Conservation (phyloP, 164 flowering plant genomes). For the Dillenia turbinata region DNA sequence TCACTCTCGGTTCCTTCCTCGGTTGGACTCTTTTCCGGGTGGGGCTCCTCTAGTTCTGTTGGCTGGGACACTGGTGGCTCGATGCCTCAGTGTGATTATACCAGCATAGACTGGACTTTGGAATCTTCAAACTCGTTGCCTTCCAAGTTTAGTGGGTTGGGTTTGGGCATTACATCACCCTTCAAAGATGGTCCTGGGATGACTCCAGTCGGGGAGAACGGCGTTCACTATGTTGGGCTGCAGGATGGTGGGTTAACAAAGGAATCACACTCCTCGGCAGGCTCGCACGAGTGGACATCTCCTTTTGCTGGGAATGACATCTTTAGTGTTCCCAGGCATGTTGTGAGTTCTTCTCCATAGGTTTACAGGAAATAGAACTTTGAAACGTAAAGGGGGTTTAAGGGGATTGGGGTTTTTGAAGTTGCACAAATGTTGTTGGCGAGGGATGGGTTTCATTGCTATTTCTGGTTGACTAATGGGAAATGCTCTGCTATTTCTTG, state of each 20-base stretch:
- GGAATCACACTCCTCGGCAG: slow-evolving; percentile 24
- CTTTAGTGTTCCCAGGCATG: slow-evolving; percentile 61
- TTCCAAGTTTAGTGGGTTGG: slow-evolving; percentile 31
- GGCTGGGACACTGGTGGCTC: slow-evolving; percentile 63
- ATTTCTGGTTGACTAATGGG: too few species aligned
- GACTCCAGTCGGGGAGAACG: slow-evolving; percentile 18
- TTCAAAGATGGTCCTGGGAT: slow-evolving; percentile 19
- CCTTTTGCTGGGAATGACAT: slow-evolving; percentile 67
- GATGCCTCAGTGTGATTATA: slow-evolving; percentile 54
- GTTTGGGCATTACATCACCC: slow-evolving; percentile 31
- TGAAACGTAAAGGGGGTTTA: slow-evolving; percentile 5
- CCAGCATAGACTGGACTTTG: slow-evolving; percentile 73
- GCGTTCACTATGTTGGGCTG: slow-evolving; percentile 26
- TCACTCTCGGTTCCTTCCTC: slow-evolving; percentile 49
- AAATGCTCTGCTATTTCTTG: too few species aligned
- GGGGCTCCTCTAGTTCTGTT: slow-evolving; percentile 52
- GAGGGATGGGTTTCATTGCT: too few species aligned
- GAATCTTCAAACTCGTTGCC: slow-evolving; percentile 21
- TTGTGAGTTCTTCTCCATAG: slow-evolving; percentile 60
- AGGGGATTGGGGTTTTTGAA: too few species aligned
- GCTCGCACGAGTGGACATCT: slow-evolving; percentile 65
- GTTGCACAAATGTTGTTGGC: too few species aligned
- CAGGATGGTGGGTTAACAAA: slow-evolving; percentile 38
- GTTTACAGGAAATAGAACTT: slow-evolving; percentile 4
- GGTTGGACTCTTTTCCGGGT: slow-evolving; percentile 60